A percentile compares a stretch with the other conserved stretches of the same genome.
These are phyloP conservation scores for Picea sitchensis DNA, from an alignment of 75 land plant species.

Conservation along the genomic window DNA sequence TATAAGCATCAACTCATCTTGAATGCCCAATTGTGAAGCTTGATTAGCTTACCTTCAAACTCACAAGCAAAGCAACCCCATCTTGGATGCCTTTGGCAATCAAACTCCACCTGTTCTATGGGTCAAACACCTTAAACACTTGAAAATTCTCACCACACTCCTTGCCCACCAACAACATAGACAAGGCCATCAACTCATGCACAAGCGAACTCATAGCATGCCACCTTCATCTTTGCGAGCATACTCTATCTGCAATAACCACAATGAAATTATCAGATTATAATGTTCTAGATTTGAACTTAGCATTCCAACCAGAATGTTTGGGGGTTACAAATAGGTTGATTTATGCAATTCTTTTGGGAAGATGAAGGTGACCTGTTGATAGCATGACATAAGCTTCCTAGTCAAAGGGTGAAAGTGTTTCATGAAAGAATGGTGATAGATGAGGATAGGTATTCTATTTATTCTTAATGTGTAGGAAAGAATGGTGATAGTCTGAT, in stretches of 20 bases:
- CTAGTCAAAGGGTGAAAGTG: too few species aligned
- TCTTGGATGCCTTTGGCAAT: constrained; percentile 59
- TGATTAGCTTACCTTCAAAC: constrained; percentile 67
- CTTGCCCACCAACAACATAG: constrained; percentile 69
- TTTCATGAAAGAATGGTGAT: too few species aligned
- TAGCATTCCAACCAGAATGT: too few species aligned
- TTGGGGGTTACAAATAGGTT: too few species aligned
- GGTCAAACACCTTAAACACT: constrained; percentile 55
- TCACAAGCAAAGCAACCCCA: constrained; percentile 69
- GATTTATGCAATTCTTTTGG: too few species aligned
- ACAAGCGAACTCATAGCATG: constrained; percentile 74
- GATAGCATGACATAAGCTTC: too few species aligned
- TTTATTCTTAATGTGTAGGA: too few species aligned
- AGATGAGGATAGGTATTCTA: too few species aligned
- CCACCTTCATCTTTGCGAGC: constrained; percentile 50
- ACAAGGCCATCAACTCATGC: constrained; percentile 54
- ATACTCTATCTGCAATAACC: constrained; percentile 44
- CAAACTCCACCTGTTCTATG: constrained; percentile 46
- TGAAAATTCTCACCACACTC: constrained; percentile 48
- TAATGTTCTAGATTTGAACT: too few species aligned
- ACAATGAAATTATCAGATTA: too few species aligned
- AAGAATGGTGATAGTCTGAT: too few species aligned
- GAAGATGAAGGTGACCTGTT: too few species aligned
- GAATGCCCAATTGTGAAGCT: constrained; percentile 72
- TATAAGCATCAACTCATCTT: constrained; percentile 52